Conservation (phyloP, 139 green algal species). For the Chlamydomonas sp. region DNA sequence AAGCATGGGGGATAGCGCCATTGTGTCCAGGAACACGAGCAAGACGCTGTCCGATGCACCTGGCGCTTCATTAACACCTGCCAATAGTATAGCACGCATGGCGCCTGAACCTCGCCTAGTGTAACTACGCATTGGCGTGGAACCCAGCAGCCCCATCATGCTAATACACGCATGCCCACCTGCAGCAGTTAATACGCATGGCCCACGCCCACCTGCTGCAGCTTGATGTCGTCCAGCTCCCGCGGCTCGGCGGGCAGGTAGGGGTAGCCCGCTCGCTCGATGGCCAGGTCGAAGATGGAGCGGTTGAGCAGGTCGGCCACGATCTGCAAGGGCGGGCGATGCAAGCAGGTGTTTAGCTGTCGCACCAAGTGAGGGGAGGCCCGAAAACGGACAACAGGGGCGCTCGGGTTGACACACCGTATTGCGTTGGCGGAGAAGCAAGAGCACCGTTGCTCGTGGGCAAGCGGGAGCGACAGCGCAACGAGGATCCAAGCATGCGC, state of each 20-base stretch:
- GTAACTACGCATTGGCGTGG: too few relatives aligned
- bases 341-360: neutral
- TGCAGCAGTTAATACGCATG: neutral
- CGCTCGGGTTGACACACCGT: neutral
- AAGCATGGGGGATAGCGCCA: neutral
- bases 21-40: too few relatives aligned
- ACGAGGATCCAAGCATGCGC: too few relatives aligned
- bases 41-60: too few relatives aligned
- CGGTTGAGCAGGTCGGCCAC: conserved; percentile 40
- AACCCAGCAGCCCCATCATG: too few relatives aligned
- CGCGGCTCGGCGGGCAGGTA: conserved; percentile 9
- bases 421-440: neutral
- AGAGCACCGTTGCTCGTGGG: neutral
- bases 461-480: neutral
- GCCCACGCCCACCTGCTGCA: neutral
- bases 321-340: conserved; percentile 36
- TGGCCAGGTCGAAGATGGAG: conserved; percentile 42
- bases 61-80: too few relatives aligned
- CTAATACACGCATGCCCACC: too few relatives aligned
- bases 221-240: neutral
- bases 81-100: too few relatives aligned
- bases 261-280: conserved; percentile 40
- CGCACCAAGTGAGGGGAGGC: neutral
- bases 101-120: too few relatives aligned
- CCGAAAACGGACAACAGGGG: neutral